These are phyloP conservation scores for Aristolochia fimbriata DNA, from an alignment of 164 flowering plant genomes.

Conservation along the genomic window DNA sequence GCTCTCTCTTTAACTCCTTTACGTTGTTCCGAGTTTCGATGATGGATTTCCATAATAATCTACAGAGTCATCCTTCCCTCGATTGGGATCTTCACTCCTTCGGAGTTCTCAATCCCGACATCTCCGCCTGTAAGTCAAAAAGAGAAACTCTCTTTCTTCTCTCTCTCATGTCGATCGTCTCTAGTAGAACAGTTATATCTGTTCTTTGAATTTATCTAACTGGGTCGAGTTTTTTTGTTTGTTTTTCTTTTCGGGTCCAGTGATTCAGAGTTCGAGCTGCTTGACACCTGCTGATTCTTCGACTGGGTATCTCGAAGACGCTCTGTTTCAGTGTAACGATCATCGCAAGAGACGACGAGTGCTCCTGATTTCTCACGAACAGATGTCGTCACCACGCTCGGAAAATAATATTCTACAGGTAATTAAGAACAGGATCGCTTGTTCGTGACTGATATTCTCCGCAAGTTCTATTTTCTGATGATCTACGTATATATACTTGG, in stretches of 20 bases:
- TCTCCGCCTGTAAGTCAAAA: slow-evolving; percentile 1
- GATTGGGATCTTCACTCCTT: slow-evolving; percentile 19
- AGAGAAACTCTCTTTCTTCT: neutral
- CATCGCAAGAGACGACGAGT: slow-evolving; percentile 16
- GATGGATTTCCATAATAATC: slow-evolving; percentile 9
- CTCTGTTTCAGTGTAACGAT: slow-evolving; percentile 19
- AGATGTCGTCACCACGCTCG: neutral
- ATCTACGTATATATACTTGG: neutral
- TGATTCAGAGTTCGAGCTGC: slow-evolving; percentile 4
- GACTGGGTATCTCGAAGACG: slow-evolving; percentile 30
- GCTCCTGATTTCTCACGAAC: slow-evolving; percentile 2
- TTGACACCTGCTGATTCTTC: slow-evolving; percentile 7
- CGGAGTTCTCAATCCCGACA: slow-evolving; percentile 13
- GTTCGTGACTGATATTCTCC: too few relatives aligned
- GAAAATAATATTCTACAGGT: slow-evolving; percentile 1
- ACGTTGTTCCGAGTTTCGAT: neutral
- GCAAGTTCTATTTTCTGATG: too few relatives aligned
- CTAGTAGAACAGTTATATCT: neutral
- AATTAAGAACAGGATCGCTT: neutral
- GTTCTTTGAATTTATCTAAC: too few relatives aligned
- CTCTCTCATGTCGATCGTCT: neutral
- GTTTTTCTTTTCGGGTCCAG: slow-evolving; percentile 1
- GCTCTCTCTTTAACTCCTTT: neutral
- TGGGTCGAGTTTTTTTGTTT: too few relatives aligned
- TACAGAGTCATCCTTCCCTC: slow-evolving; percentile 4